These are phyloP conservation scores for Endothia cerciana DNA, from an alignment of 2,329 filamentous ascomycete genomes.

Conservation along the genomic window DNA sequence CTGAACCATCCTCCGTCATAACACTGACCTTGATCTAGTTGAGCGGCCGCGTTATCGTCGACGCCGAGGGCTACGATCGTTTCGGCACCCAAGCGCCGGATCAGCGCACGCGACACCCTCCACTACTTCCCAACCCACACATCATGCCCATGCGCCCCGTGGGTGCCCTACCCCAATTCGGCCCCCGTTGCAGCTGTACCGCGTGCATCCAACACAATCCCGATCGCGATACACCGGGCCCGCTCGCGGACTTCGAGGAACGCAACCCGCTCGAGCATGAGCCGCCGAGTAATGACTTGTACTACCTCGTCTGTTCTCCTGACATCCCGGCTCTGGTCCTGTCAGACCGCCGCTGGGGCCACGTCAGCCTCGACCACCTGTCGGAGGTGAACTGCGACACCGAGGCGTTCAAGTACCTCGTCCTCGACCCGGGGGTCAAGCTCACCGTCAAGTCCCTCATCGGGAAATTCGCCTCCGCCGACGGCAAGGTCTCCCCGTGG, in stretches of 20 bases:
- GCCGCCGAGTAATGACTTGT: conserved; percentile 47
- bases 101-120: neutral
- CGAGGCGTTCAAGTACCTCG: conserved; percentile 55
- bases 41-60: conserved; percentile 48
- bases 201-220: conserved; percentile 36
- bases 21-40: conserved; percentile 32
- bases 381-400: conserved; percentile 47
- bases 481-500: conserved; percentile 49
- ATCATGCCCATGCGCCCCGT: neutral
- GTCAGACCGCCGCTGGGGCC: conserved; percentile 49
- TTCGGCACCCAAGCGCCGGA: conserved; percentile 38
- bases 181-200: conserved; percentile 47
- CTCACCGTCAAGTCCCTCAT: conserved; percentile 51
- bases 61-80: conserved; percentile 46
- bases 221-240: conserved; percentile 34
- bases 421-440: conserved; percentile 53
- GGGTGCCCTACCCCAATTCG: conserved; percentile 46
- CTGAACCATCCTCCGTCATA: neutral
- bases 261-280: conserved; percentile 42
- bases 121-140: neutral
- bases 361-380: conserved; percentile 46
- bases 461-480: conserved; percentile 48
- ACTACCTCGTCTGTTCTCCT: conserved; percentile 48
- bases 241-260: conserved; percentile 47
- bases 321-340: conserved; percentile 53